phyloP scores from a whole-genome alignment of 2,329 filamentous ascomycete genomes.

The Cladophialophora psammophila region DNA sequence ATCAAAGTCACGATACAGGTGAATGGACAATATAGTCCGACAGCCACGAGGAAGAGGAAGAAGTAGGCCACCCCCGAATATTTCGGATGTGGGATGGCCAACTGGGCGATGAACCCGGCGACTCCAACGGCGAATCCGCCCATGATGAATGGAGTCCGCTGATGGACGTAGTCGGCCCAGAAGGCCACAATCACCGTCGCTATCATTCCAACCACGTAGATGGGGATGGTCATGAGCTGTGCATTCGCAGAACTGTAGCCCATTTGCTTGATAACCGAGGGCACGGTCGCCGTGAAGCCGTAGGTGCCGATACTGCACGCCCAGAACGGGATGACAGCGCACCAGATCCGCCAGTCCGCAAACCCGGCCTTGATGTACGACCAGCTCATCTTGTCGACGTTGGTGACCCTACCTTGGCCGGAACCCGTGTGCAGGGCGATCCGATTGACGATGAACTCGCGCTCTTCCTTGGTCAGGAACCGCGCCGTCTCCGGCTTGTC shows the following conservation, averaged over 20 bases:
- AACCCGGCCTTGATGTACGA: slow-evolving; percentile 67
- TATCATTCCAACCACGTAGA: slow-evolving; percentile 67
- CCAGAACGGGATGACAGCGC: slow-evolving; percentile 40
- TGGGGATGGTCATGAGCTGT: slow-evolving; percentile 51
- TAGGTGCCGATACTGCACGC: slow-evolving; percentile 39
- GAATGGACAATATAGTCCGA: slow-evolving; percentile 69
- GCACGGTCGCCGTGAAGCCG: slow-evolving; percentile 38
- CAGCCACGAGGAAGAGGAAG: slow-evolving; percentile 56
- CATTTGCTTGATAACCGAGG: slow-evolving; percentile 51
- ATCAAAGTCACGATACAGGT: slow-evolving; percentile 70
- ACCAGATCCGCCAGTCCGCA: slow-evolving; percentile 72
- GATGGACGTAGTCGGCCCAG: slow-evolving; percentile 63
- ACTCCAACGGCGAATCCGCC: slow-evolving; percentile 62
- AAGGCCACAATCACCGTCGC: slow-evolving; percentile 57
- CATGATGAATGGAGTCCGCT: slow-evolving; percentile 70
- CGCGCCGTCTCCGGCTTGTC: slow-evolving; percentile 77
- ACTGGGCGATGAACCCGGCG: slow-evolving; percentile 68
- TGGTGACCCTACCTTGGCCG: slow-evolving; percentile 50
- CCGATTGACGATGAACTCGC: slow-evolving; percentile 66
- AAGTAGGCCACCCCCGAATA: slow-evolving; percentile 53
- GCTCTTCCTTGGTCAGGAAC: slow-evolving; percentile 74
- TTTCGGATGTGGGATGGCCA: slow-evolving; percentile 55
- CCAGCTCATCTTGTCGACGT: slow-evolving; percentile 74
- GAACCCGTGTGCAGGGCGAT: slow-evolving; percentile 73
- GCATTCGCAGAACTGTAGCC: slow-evolving; percentile 51